A percentile compares a stretch with the other conserved stretches of the same genome.
Conservation (phyloP, 768 basidiomycete genomes). For the Leccinum uliginosum region DNA sequence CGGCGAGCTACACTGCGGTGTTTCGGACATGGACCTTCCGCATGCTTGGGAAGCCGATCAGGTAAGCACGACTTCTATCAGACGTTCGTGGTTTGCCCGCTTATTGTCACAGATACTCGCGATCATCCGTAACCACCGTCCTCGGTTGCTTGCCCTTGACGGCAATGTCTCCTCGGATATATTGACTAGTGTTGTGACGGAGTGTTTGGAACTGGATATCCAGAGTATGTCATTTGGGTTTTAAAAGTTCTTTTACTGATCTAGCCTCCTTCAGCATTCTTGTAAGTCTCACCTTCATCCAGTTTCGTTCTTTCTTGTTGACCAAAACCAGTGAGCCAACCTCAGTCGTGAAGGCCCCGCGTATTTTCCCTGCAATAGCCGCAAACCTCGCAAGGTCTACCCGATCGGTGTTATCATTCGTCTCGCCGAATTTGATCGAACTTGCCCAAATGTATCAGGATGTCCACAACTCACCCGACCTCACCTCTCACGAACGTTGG, state of each 20-base stretch:
- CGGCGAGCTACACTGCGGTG: constrained; percentile 75
- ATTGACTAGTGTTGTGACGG: constrained; percentile 47
- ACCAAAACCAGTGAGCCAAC: constrained; percentile 77
- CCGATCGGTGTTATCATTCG: constrained; percentile 56
- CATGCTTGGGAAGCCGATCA: constrained; percentile 41
- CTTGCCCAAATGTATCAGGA: constrained; percentile 55
- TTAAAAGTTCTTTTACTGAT: not conserved
- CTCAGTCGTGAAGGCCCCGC: constrained; percentile 73
- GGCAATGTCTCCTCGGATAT: constrained; percentile 62
- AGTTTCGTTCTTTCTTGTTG: constrained; percentile 1
- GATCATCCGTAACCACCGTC: constrained; percentile 44
- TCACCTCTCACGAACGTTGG: constrained; percentile 54
- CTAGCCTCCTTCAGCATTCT: constrained; percentile 53
- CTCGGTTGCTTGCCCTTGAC: constrained; percentile 66
- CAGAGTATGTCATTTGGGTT: constrained; percentile 42
- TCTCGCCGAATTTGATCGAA: constrained; percentile 85
- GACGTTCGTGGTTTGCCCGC: not conserved
- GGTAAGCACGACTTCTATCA: constrained; percentile 29
- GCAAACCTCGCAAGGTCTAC: constrained; percentile 31
- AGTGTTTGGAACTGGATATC: constrained; percentile 46
- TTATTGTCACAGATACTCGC: constrained; percentile 42
- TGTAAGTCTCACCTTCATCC: constrained; percentile 42
- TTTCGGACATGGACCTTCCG: constrained; percentile 87
- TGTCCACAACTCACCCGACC: constrained; percentile 41
- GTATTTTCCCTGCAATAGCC: constrained; percentile 61